Percentiles rank a stretch among this genome's conserved stretches.
These are phyloP conservation scores for Trichothecium roseum DNA, from an alignment of 2,329 filamentous ascomycete genomes.

Conservation along the genomic window DNA sequence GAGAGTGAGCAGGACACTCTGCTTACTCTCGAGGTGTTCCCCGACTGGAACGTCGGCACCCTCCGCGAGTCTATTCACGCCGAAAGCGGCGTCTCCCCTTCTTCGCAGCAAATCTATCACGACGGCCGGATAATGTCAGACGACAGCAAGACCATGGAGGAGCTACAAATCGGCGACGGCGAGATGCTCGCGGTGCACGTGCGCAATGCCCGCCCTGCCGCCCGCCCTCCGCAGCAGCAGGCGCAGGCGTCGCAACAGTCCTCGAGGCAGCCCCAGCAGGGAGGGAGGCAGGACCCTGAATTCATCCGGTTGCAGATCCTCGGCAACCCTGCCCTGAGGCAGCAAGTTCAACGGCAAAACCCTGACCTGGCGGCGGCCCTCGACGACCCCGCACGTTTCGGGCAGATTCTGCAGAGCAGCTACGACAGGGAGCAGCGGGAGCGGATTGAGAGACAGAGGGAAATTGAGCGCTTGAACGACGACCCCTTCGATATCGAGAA, in stretches of 20 bases:
- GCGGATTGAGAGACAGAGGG: slow-evolving; percentile 67
- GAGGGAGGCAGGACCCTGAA: slow-evolving; percentile 57
- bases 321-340: slow-evolving; percentile 62
- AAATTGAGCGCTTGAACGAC: slow-evolving; percentile 78
- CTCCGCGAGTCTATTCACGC: slow-evolving; percentile 82
- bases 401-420: slow-evolving; percentile 58
- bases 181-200: slow-evolving; percentile 91
- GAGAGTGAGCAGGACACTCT: slow-evolving; percentile 60
- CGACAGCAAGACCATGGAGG: slow-evolving; percentile 69
- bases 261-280: slow-evolving; percentile 19
- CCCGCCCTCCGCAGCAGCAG: slow-evolving; percentile 12
- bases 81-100: slow-evolving; percentile 64
- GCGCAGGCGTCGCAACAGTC: slow-evolving; percentile 22
- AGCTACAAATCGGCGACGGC: slow-evolving; percentile 72
- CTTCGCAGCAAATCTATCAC: slow-evolving; percentile 76
- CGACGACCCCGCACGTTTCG: slow-evolving; percentile 67
- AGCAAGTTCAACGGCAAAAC: slow-evolving; percentile 59
- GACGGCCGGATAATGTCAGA: slow-evolving; percentile 75
- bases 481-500: slow-evolving; percentile 92
- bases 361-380: slow-evolving; percentile 69
- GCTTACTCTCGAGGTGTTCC: slow-evolving; percentile 70
- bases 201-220: slow-evolving; percentile 12
- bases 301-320: slow-evolving; percentile 73
- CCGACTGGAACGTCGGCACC: slow-evolving; percentile 72
- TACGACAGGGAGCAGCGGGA: slow-evolving; percentile 61